Conservation (phyloP, 495 filamentous ascomycete species). For the Chaetomium fimeti region DNA sequence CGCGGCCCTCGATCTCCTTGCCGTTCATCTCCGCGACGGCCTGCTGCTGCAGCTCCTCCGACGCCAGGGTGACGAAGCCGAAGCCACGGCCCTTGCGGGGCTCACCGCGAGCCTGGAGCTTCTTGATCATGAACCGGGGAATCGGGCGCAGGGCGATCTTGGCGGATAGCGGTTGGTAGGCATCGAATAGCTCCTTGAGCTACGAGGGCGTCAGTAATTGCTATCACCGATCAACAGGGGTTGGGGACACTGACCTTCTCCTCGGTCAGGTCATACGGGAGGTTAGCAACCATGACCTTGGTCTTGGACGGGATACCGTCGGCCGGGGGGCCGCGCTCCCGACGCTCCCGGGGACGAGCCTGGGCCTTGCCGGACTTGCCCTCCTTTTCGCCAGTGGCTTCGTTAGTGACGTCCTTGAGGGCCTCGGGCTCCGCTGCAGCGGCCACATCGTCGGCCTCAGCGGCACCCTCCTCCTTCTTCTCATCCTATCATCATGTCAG, state of each 20-base stretch:
- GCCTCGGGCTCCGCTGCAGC: slow-evolving; percentile 48
- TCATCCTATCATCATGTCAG: slow-evolving; percentile 40
- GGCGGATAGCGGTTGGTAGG: slow-evolving; percentile 84
- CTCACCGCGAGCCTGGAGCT: slow-evolving; percentile 95
- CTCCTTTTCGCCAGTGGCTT: slow-evolving; percentile 46
- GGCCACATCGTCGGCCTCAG: slow-evolving; percentile 49
- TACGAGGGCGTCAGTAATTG: slow-evolving; percentile 50
- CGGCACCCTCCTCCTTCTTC: slow-evolving; percentile 48
- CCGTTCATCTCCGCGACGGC: slow-evolving; percentile 97
- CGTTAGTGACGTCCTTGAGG: slow-evolving; percentile 56
- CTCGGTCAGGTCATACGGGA: slow-evolving; percentile 95
- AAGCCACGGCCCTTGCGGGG: slow-evolving; percentile 99
- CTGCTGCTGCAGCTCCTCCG: slow-evolving; percentile 95
- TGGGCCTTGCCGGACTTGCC: slow-evolving; percentile 50
- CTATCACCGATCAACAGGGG: background rate
- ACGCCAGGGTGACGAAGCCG: slow-evolving; percentile 93
- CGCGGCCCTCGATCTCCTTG: slow-evolving; percentile 95
- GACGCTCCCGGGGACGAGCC: slow-evolving; percentile 57
- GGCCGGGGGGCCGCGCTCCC: slow-evolving; percentile 90
- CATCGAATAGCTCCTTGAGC: slow-evolving; percentile 94
- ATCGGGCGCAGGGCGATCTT: slow-evolving; percentile 99
- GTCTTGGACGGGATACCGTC: slow-evolving; percentile 98
- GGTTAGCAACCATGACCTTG: slow-evolving; percentile 99
- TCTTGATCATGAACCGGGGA: slow-evolving; percentile 99
- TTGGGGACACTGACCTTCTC: slow-evolving; percentile 66